Conservation (phyloP, 768 basidiomycete genomes). For the Termitomyces heimii region DNA sequence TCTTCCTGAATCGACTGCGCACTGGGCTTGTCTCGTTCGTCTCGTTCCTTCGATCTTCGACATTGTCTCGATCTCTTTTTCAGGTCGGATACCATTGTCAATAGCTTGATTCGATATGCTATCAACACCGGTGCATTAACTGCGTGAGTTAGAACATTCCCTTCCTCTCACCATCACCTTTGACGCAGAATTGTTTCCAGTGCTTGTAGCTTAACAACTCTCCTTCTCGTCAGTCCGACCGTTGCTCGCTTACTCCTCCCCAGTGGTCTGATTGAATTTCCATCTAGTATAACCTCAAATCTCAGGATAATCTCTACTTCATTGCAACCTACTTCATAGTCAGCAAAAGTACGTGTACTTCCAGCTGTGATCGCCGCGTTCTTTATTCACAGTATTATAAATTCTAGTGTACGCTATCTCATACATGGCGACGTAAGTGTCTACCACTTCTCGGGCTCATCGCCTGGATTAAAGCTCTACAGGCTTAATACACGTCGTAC, state of each 20-base stretch:
- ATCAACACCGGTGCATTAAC: slow-evolving; percentile 64
- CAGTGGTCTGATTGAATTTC: background rate
- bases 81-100: slow-evolving; percentile 58
- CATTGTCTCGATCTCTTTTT: background rate
- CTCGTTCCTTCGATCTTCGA: background rate
- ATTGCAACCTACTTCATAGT: slow-evolving; percentile 57
- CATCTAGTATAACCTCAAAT: slow-evolving; percentile 50
- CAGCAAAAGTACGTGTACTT: slow-evolving; percentile 49
- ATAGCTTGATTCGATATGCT: slow-evolving; percentile 50
- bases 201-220: slow-evolving; percentile 40
- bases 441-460: background rate
- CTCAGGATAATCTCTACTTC: slow-evolving; percentile 53
- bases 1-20: slow-evolving; percentile 51
- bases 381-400: background rate
- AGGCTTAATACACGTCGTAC: slow-evolving; percentile 58
- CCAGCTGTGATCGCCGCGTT: background rate
- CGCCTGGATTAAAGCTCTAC: background rate
- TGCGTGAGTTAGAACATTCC: slow-evolving; percentile 28
- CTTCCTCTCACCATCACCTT: background rate
- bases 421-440: slow-evolving; percentile 56
- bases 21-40: slow-evolving; percentile 46
- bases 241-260: background rate
- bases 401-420: slow-evolving; percentile 55
- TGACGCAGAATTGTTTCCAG: slow-evolving; percentile 16
- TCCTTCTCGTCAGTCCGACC: slow-evolving; percentile 43